These are phyloP conservation scores for Tetrastigma voinierianum DNA, from an alignment of 164 flowering plant genomes.

Conservation along the genomic window DNA sequence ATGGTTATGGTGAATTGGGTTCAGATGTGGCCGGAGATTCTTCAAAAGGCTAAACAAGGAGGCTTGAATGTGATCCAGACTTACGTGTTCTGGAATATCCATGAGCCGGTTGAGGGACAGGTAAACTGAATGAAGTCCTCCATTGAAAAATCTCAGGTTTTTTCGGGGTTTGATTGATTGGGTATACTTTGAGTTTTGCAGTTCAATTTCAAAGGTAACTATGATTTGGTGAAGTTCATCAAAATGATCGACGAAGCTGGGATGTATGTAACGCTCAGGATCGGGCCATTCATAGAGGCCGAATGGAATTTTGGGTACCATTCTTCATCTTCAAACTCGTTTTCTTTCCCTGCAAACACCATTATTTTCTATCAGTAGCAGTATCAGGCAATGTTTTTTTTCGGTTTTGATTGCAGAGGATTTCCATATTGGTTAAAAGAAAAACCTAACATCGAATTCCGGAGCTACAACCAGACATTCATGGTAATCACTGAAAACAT, in stretches of 20 bases:
- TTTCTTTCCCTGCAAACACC: background rate
- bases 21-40: slow-evolving; percentile 47
- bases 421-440: slow-evolving; percentile 85
- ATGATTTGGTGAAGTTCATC: slow-evolving; percentile 50
- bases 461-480: slow-evolving; percentile 58
- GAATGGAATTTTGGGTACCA: slow-evolving; percentile 65
- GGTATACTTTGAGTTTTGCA: slow-evolving; percentile 12
- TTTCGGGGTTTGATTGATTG: background rate
- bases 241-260: slow-evolving; percentile 31
- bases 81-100: slow-evolving; percentile 32
- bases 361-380: background rate
- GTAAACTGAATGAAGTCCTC: slow-evolving; percentile 1
- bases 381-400: background rate
- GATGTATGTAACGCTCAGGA: slow-evolving; percentile 41
- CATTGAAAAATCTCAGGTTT: too few relatives aligned
- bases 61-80: slow-evolving; percentile 65
- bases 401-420: slow-evolving; percentile 44
- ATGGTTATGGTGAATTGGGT: slow-evolving; percentile 1
- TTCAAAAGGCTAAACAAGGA: slow-evolving; percentile 49
- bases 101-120: slow-evolving; percentile 33
- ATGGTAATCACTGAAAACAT: slow-evolving; percentile 34
- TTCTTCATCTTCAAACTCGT: background rate
- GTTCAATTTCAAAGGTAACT: slow-evolving; percentile 38
- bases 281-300: slow-evolving; percentile 61
- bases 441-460: slow-evolving; percentile 53